Conservation (phyloP, 2,329 filamentous ascomycete species). For the Albifimbria verrucaria region DNA sequence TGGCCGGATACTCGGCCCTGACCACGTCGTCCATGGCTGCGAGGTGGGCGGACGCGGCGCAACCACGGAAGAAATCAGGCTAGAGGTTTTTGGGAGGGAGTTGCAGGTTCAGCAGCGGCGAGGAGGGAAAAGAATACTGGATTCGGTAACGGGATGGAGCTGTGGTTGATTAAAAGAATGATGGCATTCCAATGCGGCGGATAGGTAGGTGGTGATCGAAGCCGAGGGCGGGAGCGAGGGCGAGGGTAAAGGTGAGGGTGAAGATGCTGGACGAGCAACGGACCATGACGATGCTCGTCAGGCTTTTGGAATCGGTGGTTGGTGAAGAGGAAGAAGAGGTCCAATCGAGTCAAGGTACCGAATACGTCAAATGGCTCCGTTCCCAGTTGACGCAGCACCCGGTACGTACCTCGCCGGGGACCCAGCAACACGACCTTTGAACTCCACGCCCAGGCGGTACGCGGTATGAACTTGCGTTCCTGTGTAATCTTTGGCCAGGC, state of each 20-base stretch:
- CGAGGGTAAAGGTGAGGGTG: background rate
- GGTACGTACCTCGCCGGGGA: background rate
- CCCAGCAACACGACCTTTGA: too few relatives aligned
- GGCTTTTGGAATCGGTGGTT: background rate
- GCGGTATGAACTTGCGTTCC: background rate
- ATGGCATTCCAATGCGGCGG: background rate
- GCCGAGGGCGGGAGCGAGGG: background rate
- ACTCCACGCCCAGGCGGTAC: background rate
- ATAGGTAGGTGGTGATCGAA: background rate
- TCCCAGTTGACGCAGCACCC: background rate
- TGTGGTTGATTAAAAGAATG: background rate
- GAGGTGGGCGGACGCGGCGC: slow-evolving; percentile 21
- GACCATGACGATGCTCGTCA: background rate
- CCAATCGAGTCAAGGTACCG: background rate
- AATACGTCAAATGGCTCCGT: background rate
- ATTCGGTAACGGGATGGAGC: background rate
- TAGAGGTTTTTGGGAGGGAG: background rate
- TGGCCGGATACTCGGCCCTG: slow-evolving; percentile 85
- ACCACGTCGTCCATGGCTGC: slow-evolving; percentile 69
- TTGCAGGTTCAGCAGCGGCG: background rate
- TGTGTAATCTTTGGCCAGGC: background rate
- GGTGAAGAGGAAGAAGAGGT: background rate
- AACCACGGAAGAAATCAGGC: background rate
- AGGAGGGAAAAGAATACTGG: slow-evolving; percentile 9
- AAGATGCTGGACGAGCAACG: background rate